Base-by-base conservation (phyloP, 2,329 filamentous ascomycete genomes). In the Hypoxylon sp. region DNA sequence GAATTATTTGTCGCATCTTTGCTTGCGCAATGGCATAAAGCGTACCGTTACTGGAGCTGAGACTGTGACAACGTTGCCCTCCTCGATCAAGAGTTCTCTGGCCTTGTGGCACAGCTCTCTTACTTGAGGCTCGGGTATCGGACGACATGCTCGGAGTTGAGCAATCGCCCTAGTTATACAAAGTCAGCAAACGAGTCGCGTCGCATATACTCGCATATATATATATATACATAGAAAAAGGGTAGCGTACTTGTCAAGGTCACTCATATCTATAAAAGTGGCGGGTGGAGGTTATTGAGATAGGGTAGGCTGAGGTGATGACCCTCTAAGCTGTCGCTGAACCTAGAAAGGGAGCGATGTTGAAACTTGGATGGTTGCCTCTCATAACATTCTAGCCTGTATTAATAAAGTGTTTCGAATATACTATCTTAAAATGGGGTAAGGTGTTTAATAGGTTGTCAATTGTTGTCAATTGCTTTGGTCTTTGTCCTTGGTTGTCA, bases 91-190 rank as follows among this genome's bases (percentile, higher is more conserved):
- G 45, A 99, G 82, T 77, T 99, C 94, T 59, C 94, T 85, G 42
- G 94, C 94, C 71, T 97, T 97, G 79, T 97, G 93, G 75, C 94
- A 97, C 64, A 99, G 82, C 75, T 99, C 93, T 69, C 93, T 89
- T 55, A 99, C 95, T 76, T 97, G 90, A 29, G 87, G 81, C 77
- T 99, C 94, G 57, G 94, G 93, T 63, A 99, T 99, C 46, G 93
- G 92, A 57, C 92, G 90, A 75, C 94, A 99, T 69, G 91, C 89
- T 78, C 94, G 91, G 69, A 99, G 81, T 74, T 97, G 92, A 71
- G 90, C 89, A 69, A 99, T 99, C 52, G 92, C 92, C 75, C 93
- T 97, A 60, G 38, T 15, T 36, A 49, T 50, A 55, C 42, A 19
- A 9, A 4, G 42, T 55, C 25, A 63, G 55, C 54, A 49, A 46